Evolutionary conservation across 1,284 basidiomycete species (phyloP).

Genomic region (Sanguinoderma infundibulare): DNA sequence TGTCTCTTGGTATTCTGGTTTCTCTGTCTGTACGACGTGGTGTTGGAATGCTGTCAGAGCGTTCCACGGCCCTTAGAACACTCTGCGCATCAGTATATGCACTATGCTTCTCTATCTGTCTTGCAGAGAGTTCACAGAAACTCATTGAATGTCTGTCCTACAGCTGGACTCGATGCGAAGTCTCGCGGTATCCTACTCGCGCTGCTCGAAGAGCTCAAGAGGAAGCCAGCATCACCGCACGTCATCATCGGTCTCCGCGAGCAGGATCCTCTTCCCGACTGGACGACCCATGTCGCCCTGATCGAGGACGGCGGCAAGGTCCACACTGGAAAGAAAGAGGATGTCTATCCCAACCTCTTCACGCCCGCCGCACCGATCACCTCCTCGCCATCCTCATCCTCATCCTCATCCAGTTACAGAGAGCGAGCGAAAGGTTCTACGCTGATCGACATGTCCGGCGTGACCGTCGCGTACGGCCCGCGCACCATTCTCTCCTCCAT

Average conservation of each 20-base stretch:
- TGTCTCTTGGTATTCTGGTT: slow-evolving; percentile 5
- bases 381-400: not conserved
- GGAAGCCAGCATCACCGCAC: slow-evolving; percentile 46
- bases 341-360: slow-evolving; percentile 21
- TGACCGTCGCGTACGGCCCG: slow-evolving; percentile 20
- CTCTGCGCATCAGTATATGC: too few relatives aligned
- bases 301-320: slow-evolving; percentile 46
- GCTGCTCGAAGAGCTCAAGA: slow-evolving; percentile 57
- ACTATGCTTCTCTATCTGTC: too few relatives aligned
- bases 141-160: not conserved
- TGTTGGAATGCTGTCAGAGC: too few relatives aligned
- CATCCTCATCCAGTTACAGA: not conserved
- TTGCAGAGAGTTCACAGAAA: not conserved
- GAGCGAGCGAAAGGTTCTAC: slow-evolving; percentile 18
- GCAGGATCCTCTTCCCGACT: slow-evolving; percentile 83
- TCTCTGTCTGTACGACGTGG: not conserved
- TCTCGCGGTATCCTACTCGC: slow-evolving; percentile 61
- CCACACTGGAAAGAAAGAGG: slow-evolving; percentile 34
- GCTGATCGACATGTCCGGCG: slow-evolving; percentile 22
- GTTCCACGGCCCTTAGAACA: too few relatives aligned
- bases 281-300: slow-evolving; percentile 79
- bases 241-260: slow-evolving; percentile 83
- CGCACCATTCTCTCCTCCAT: slow-evolving; percentile 73
- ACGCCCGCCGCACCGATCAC: slow-evolving; percentile 4
- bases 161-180: slow-evolving; percentile 76